Base-by-base conservation (phyloP, 306 rosid species). In the Dalbergia cultrata region DNA sequence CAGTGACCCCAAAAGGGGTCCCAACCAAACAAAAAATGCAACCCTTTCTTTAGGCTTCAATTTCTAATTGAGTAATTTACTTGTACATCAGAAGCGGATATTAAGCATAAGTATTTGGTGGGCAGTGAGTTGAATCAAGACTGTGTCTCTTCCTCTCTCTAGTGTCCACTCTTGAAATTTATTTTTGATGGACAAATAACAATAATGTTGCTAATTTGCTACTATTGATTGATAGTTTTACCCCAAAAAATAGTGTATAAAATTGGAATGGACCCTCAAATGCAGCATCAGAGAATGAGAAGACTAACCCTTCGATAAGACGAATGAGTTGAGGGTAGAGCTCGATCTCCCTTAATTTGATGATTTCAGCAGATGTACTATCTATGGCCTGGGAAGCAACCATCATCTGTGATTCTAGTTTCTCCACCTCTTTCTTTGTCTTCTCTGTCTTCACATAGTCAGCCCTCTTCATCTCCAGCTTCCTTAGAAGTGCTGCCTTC, bases 381-480 rank as follows among this genome's bases (percentile, higher is more conserved):
- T 95, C 98, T 9, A 95, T 90, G 88, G 99, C 93, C 70, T 90
- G 98, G 2, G 96, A 89, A 78, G 97, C 86, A 85, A 95, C 99
- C 93, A 88, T 91, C 96, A 93, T 85, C 75, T 91, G 96, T 34
- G 99, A 95, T 77, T 93, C 98, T 82, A 91, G 83, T 80, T 90
- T 95, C 73, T 95, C 99, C 13, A 95, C 94, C 74, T 90, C 98
- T 77, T 93, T 95, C 89, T 90, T 95, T 2, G 85, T 89, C 87
- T 93, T 95, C 89, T 91, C 98, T 8, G 97, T 93, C 85, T 87
- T 95, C 81, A 93, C 73, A 79, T 93, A 95, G 58, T 95, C 97
- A 2, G 89, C 96, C 54, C 94, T 89, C 86, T 88, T 95, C 93
- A 95, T 75, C 88, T 95, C 98, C 33, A 91, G 85, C 87, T 90